Evolutionary conservation across 2,329 filamentous ascomycete genomes (phyloP), one percentile per base, ranked within the genome.

Genomic region (Aspergillus sp.): DNA sequence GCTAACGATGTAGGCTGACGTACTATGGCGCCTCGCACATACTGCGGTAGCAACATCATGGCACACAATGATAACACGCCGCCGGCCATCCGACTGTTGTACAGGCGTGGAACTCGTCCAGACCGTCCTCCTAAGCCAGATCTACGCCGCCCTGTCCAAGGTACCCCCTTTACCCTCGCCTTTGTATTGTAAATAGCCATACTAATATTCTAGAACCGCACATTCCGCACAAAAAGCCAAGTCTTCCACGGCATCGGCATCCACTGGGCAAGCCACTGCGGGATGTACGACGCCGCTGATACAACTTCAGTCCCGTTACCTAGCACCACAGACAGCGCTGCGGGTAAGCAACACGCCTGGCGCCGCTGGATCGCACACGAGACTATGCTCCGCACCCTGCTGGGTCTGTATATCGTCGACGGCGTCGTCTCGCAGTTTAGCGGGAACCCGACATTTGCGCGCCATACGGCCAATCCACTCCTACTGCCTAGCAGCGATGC

Each of bases 181-280:
- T n/a, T n/a, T n/a, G n/a, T n/a, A n/a, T n/a, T n/a, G n/a, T n/a
- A 27, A 27, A 27, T 27, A 27, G 7, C 2, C 24, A 27, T 27
- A 27, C 27, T 30, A 30, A 27, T 9, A 4, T 3, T 17, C 0
- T 49, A 56, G 53, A 73, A 72, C 44, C 62, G 67, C 19, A 63
- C 58, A 0, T 70, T 75, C 19, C 65, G 72, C 13, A 70, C 68
- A 2, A 72, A 70, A 33, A 70, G 66, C 47, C 72, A 74, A 54
- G 65, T 67, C 5, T 73, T 74, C 55, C 71, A 73, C 61, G 70
- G 64, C 8, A 59, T 74, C 4, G 67, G 64, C 4, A 73, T 74
- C 56, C 68, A 67, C 49, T 74, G 72, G 72, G 70, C 71, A 8
- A 64, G 70, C 39, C 68, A 73, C 48, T 73, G 71, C 44, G 69